Conservation (phyloP, 371 early-diverging fungal genomes). For the Chytridium lagenaria region DNA sequence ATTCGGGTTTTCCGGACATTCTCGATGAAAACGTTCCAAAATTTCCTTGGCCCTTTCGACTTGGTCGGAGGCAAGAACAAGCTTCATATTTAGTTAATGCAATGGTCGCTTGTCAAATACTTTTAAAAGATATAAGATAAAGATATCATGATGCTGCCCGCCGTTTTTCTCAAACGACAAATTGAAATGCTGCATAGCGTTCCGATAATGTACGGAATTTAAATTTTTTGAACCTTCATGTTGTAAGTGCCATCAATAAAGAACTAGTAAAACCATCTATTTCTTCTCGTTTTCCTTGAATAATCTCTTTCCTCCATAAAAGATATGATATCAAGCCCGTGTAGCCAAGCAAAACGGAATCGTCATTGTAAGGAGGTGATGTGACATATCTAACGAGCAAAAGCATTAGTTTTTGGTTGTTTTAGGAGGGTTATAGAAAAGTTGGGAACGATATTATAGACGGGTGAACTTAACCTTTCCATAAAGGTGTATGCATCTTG, state of each 20-base stretch:
- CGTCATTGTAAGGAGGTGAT: slow-evolving; percentile 13
- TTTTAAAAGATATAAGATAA: slow-evolving; percentile 10
- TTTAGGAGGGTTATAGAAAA: no score
- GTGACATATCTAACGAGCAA: slow-evolving; percentile 12
- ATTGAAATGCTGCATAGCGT: slow-evolving; percentile 1
- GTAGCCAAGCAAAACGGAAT: slow-evolving; percentile 17
- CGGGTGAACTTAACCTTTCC: not conserved
- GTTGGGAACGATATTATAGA: no score
- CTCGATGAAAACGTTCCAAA: not conserved
- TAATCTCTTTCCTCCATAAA: slow-evolving; percentile 20
- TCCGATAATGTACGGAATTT: slow-evolving; percentile 18
- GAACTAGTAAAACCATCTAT: not conserved
- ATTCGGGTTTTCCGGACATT: not conserved
- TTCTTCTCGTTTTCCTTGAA: not conserved
- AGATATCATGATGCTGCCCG: slow-evolving; percentile 12
- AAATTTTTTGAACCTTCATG: not conserved
- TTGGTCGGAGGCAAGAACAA: not conserved
- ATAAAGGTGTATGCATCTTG: slow-evolving; percentile 2
- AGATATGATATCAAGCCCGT: slow-evolving; percentile 19
- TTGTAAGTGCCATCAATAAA: not conserved
- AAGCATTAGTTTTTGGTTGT: no score
- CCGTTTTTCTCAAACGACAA: slow-evolving; percentile 1
- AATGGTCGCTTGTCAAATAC: not conserved
- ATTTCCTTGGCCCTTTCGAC: not conserved
- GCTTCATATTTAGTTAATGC: not conserved